Evolutionary conservation across 1,284 basidiomycete species (phyloP), one percentile per base, ranked within the genome.

Genomic region (Phellinidium pouzarii): DNA sequence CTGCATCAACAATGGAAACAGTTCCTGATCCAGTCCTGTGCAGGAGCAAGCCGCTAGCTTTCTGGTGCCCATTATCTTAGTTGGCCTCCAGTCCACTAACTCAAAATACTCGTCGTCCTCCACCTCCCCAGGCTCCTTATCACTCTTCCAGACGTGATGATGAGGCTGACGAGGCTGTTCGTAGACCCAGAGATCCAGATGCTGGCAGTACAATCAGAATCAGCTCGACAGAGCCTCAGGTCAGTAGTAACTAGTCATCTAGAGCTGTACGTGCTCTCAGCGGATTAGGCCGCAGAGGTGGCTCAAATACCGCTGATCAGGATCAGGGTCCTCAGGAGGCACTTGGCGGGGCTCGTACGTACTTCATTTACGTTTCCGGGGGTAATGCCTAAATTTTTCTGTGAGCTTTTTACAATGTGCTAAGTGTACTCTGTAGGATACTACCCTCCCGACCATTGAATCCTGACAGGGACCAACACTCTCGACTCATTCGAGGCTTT

Each of bases 391-490:
- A 47, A 9, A 26, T 27, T 44, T 56, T 26, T 59, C 60, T 27
- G 49, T 44, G 12, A 31, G 19, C 37, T 20, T 20, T 17, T 17
- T n/a, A 3, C 14, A 3, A 3, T 40, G 12, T 1, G 8, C 8
- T n/a, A 17, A 48, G 20, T 31, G 4, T 11, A 5, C 43, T 62
- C 50, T 42, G 7, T 60, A 80, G 91, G 90, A 17, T 91, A 92
- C 63, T 94, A 93, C 64, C 88, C 91, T 1, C 85, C 86, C 20
- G 82, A 88, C 57, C 91, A 94, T 64, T 86, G 81, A 48, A 82
- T 94, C 55, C 80, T 94, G 44, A 84, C 83, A 4, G 86, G 87
- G 25, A 83, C 83, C 0, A 80, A 83, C 57, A 78, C 82, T 27
- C 69, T 91, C 59, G 85, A 80, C 61, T 90, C 84, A 19, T 87